Evolutionary conservation across 805 yeast genomes (phyloP), one percentile per base, ranked within the genome.

Genomic region (Sungouiozyma ichnusensis): DNA sequence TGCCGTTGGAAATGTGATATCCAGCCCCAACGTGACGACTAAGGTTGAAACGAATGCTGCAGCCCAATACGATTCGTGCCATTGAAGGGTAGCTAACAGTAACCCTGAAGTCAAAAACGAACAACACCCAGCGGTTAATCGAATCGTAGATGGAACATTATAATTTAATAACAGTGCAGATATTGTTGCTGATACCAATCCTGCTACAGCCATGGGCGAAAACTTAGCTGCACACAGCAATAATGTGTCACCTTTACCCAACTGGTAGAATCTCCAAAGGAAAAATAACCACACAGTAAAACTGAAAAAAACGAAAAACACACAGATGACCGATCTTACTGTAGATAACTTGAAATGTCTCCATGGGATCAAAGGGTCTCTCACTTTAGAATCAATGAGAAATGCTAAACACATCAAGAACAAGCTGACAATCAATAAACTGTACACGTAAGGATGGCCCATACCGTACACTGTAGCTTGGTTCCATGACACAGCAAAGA

Each of bases 381-480:
- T 17, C 24, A 70, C 67, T 41, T 65, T 61, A 14, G 54, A 50
- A 51, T 80, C 85, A 15, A 69, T 55, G 27, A 53, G 50, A 36
- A 66, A 17, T 14, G 44, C 43, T 2, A 34, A 8, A 11, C 17
- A 15, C 27, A 43, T 63, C 51, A 79, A 77, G 1, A 53, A 63
- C 2, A 53, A 54, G 1, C 83, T 73, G 9, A 79, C 57, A 1
- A 76, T 64, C 27, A 79, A 57, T 8, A 79, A 57, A 0, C 64
- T 69, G 37, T 74, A 72, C 20, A 74, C 70, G 48, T 79, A 79
- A 1, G 76, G 66, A 0, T 53, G 52, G 8, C 55, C 48, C 84
- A 85, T 81, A 16, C 85, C 82, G 2, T 64, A 76, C 3, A 70
- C 68, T 0, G 85, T 82, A 3, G 79, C 85, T 53, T 81, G 83